Base-by-base conservation (phyloP, 352 stramenopile species). In the Pythium aristosporum region DNA sequence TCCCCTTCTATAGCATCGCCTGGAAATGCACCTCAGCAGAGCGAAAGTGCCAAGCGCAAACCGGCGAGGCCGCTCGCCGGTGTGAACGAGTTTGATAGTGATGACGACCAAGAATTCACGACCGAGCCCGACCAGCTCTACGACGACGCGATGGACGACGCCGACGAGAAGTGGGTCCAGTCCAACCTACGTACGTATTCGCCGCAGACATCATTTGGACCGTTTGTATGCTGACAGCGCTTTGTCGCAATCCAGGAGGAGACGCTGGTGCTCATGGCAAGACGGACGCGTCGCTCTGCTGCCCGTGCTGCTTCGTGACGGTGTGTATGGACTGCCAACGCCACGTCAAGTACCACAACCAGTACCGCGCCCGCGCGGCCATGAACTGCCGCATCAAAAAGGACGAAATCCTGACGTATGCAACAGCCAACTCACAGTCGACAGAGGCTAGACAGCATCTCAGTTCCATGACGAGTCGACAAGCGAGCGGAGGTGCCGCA, bases 271-370 rank as follows among this genome's bases (percentile, higher is more conserved):
- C 36, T 16, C 25, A 23, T 0, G 65, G 6, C 36, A 47, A 55
- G n/a, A 86, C 76, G 1, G 82, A 91, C 61, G 85, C 79, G 2
- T 81, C 69, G 32, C 68, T 94, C 7, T 88, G 80, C 42, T 94
- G 85, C 62, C 85, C 85, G 23, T 94, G 82, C 61, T 94, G 85
- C 67, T 94, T 94, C 58, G 56, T 94, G 34, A 89, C 77, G 0
- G 79, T 94, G 18, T 94, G 80, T 49, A 88, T 92, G 74, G 68
- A 77, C 48, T 91, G 82, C 60, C 66, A 94, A 67, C 67, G 82
- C 1, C 85, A 94, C 57, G 67, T 72, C 36, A 85, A 73, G 15
- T 94, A 83, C 71, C 72, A 61, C 16, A 91, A 84, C 47, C 85
- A 94, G 66, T 94, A 89, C 66, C 82, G 80, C 61, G 72, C 82